Evolutionary conservation across 1,284 basidiomycete species (phyloP).

Genomic region (Ceratobasidium sp.): DNA sequence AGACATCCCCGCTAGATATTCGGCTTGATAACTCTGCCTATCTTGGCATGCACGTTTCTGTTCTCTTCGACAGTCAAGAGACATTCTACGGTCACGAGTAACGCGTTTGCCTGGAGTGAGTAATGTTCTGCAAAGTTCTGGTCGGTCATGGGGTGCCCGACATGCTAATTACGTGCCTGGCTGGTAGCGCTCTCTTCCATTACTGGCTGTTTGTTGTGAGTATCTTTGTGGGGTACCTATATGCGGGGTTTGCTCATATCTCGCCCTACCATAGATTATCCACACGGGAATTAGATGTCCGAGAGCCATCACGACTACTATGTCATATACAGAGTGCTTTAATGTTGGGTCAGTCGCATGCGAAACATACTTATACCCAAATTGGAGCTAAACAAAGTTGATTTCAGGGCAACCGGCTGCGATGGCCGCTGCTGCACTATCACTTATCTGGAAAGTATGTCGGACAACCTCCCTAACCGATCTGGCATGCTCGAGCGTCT

Average conservation of each 20-base stretch:
- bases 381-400: neutral
- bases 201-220: conserved; percentile 13
- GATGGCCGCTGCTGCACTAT: conserved; percentile 17
- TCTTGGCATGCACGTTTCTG: conserved; percentile 31
- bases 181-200: conserved; percentile 25
- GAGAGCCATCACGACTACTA: conserved; percentile 5
- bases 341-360: conserved; percentile 16
- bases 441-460: conserved; percentile 31
- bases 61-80: conserved; percentile 26
- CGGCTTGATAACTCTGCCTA: conserved; percentile 21
- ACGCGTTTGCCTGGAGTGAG: conserved; percentile 34
- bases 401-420: conserved; percentile 11
- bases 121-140: neutral
- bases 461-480: no score
- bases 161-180: neutral
- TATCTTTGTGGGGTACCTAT: neutral
- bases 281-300: conserved; percentile 18
- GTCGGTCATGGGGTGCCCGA: neutral
- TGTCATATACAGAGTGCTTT: conserved; percentile 37
- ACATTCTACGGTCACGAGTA: conserved; percentile 24
- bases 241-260: neutral
- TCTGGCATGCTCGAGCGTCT: neutral
- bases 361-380: neutral
- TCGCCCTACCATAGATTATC: conserved; percentile 1
- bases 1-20: conserved; percentile 1